Base-by-base conservation (phyloP, 2,329 filamentous ascomycete genomes). In the Aspergillus fumigatus region DNA sequence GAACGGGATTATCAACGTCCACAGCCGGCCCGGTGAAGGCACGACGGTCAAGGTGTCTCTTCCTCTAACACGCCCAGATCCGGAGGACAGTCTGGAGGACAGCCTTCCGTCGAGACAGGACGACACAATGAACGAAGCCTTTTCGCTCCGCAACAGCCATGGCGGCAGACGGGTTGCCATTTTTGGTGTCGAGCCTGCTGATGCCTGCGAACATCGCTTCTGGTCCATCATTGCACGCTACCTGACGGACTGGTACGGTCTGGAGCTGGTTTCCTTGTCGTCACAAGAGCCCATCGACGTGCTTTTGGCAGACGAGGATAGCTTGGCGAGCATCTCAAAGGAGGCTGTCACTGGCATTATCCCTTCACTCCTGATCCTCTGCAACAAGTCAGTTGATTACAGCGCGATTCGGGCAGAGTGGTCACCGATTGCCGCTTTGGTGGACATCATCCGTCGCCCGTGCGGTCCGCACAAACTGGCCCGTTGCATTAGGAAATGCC, bases 1-100 rank as follows among this genome's bases (percentile, higher is more conserved):
- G 0, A 79, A 80, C 27, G 86, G 86, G 0, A 78, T 75, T 6
- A 83, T 89, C 47, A 77, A 82, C 8, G 78, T 88, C 35, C 77
- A 76, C 32, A 84, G 79, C 51, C 76, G 82, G 53, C 73, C 77
- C 9, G 78, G 79, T 1, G 75, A 78, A 40, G 85, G 85, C 1
- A 87, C 84, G 0, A 79, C 80, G 23, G 79, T 84, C 2, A 77
- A 75, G 9, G 78, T 84, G 7, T 76, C 71, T 2, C 63, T 85
- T 1, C 76, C 77, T 5, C 64, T 83, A 4, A 61, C 62, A 1
- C 65, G 70, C 10, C 64, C 69, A 1, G 64, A 63, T 3, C 65
- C 64, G 11, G 66, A 68, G 35, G 47, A 60, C 32, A 50, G 55
- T 35, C 48, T 52, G 14, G 60, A 62, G 9, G 59, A 66, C 21